Base-by-base conservation (phyloP, 768 basidiomycete species). In the Leucocoprinus birnbaumii region DNA sequence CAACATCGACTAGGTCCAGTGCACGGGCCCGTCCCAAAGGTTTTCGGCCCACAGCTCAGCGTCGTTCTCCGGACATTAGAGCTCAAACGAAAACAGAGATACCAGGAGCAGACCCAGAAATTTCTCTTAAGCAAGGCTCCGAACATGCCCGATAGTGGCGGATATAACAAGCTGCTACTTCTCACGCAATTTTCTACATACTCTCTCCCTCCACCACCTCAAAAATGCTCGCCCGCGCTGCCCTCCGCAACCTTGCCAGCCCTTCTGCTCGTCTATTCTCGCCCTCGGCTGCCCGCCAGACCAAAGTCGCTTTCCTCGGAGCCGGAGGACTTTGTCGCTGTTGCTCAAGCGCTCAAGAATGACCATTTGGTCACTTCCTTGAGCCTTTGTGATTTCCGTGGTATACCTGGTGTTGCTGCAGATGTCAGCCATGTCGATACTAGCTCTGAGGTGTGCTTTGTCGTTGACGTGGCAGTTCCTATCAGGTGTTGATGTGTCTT, bases 361-460 rank as follows among this genome's bases (percentile, higher is more conserved):
- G 90, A 99, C 79, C 93, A 93, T 41, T 77, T 94, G 62, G 90
- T 97, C 69, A 84, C 84, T 51, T 83, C 87, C 59, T 75, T 98
- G 67, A 89, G 80, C 68, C 78, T 98, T 61, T 98, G 92, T 76
- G 94, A 96, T 79, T 94, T 96, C 68, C 89, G 93, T 66, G 92
- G 93, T 63, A 92, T 94, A 37, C 89, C 91, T 59, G 97, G 97
- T 78, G 96, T 99, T 55, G 96, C 95, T 59, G 94, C 95, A 38
- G 97, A 98, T 73, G 89, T 98, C 57, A 90, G 89, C 78, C 96
- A 98, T 74, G 84, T 98, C 64, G 92, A 97, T 70, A 89, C 91
- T 56, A 78, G 75, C 19, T 87, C 89, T 70, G 84, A 86, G 80
- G 94, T 87, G 61, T 58, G 82, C 64, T 63, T 26, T 70, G 59